A percentile compares a stretch with the other conserved stretches of the same genome.
Evolutionary conservation across 768 basidiomycete species (phyloP).

Genomic region (Collybia sordida): DNA sequence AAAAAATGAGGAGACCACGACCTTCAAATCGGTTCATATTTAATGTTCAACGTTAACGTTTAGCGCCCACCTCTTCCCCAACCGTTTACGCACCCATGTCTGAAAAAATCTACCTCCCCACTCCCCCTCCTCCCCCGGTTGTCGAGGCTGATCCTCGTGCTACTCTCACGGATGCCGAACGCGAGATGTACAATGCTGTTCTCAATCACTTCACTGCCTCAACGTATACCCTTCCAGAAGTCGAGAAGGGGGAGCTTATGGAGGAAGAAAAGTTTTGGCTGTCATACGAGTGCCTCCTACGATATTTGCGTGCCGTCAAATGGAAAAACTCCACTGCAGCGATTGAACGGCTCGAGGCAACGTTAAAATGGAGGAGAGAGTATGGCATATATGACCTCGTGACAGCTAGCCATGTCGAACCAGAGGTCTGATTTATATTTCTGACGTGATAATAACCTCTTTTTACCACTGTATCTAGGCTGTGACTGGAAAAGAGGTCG

Average conservation of each 20-base stretch:
- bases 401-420: conserved; percentile 63
- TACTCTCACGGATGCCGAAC: conserved; percentile 42
- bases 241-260: conserved; percentile 43
- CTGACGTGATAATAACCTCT: conserved; percentile 3
- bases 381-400: conserved; percentile 69
- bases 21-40: too few relatives aligned
- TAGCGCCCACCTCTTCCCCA: too few relatives aligned
- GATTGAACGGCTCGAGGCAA: conserved; percentile 67
- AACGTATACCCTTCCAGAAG: conserved; percentile 52
- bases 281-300: conserved; percentile 73
- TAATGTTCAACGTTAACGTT: too few relatives aligned
- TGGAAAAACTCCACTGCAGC: conserved; percentile 61
- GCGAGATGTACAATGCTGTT: conserved; percentile 51
- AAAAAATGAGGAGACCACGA: too few relatives aligned
- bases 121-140: conserved; percentile 27
- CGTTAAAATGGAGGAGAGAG: conserved; percentile 79
- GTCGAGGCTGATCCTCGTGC: conserved; percentile 30
- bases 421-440: conserved; percentile 53
- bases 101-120: conserved; percentile 31
- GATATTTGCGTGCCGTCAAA: conserved; percentile 78
- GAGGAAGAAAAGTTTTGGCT: conserved; percentile 82
- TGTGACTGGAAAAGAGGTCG: conserved; percentile 78
- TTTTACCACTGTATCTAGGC: conserved; percentile 38
- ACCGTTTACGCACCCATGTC: conserved; percentile 8
- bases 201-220: conserved; percentile 57